Evolutionary conservation across 306 rosid species (phyloP).

Genomic region (Castanea sativa): DNA sequence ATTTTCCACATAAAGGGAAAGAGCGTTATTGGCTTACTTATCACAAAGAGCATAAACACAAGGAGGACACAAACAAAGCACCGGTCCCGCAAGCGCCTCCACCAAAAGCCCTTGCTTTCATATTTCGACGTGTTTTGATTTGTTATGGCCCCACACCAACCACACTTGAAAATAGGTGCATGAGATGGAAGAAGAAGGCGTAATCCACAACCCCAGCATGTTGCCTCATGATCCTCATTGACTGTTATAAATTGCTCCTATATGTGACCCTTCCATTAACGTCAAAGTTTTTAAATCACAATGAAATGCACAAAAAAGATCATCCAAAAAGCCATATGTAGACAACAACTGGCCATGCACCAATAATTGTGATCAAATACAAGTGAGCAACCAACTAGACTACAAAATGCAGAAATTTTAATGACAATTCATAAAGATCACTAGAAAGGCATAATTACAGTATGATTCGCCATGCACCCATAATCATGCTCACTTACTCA

Average conservation of each 20-base stretch:
- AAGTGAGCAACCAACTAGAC: background rate
- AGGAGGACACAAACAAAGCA: constrained; percentile 61
- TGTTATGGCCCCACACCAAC: constrained; percentile 98
- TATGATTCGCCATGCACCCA: too few species aligned
- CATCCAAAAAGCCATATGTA: background rate
- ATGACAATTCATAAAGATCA: too few species aligned
- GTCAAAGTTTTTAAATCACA: constrained; percentile 21
- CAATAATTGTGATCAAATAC: background rate
- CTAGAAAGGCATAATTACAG: too few species aligned
- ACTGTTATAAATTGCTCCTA: constrained; percentile 64
- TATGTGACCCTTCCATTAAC: constrained; percentile 54
- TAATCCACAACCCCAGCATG: constrained; percentile 97
- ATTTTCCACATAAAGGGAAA: constrained; percentile 1
- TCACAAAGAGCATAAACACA: constrained; percentile 70
- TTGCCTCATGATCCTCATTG: constrained; percentile 55
- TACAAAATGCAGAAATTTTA: background rate
- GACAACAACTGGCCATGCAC: background rate
- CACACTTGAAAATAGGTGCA: constrained; percentile 77
- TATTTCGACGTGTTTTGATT: constrained; percentile 50
- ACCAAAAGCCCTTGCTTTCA: constrained; percentile 44
- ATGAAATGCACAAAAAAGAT: background rate
- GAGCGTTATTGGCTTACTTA: constrained; percentile 53
- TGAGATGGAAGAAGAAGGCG: constrained; percentile 61
- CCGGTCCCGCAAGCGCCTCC: constrained; percentile 78
- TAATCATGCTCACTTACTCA: too few species aligned